Evolutionary conservation across 2,329 filamentous ascomycete species (phyloP).

Genomic region (Fusarium sp.): DNA sequence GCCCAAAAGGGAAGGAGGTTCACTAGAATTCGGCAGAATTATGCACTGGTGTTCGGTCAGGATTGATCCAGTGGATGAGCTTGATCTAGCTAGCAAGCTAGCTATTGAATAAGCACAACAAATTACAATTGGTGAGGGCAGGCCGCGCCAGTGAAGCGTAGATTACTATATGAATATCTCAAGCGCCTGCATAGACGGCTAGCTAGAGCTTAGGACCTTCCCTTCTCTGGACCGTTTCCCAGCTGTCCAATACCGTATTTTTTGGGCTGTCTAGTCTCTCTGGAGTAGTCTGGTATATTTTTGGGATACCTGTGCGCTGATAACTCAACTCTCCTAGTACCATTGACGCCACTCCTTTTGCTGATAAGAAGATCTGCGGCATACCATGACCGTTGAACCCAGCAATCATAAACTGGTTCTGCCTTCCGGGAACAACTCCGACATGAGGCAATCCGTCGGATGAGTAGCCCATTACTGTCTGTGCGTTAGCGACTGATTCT

Average conservation of each 20-base stretch:
- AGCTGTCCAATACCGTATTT: conserved; percentile 6
- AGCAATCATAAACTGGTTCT: conserved; percentile 11
- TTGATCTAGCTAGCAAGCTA: too few relatives aligned
- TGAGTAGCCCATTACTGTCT: conserved; percentile 60
- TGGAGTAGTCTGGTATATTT: neutral
- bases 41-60: too few relatives aligned
- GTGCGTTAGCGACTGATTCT: neutral
- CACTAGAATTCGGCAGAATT: too few relatives aligned
- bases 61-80: too few relatives aligned
- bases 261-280: neutral
- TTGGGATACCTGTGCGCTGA: neutral
- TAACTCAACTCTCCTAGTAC: neutral
- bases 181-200: too few relatives aligned
- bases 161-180: too few relatives aligned
- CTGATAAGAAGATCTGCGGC: conserved; percentile 53
- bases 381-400: conserved; percentile 63
- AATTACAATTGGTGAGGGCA: too few relatives aligned
- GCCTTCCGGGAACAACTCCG: conserved; percentile 57
- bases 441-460: conserved; percentile 61
- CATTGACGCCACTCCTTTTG: conserved; percentile 10
- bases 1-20: too few relatives aligned
- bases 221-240: neutral
- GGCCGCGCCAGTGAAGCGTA: too few relatives aligned
- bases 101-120: too few relatives aligned
- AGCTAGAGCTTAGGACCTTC: neutral